These are phyloP conservation scores for Emergomyces africanus DNA, from an alignment of 2,329 filamentous ascomycete genomes.

Conservation along the genomic window DNA sequence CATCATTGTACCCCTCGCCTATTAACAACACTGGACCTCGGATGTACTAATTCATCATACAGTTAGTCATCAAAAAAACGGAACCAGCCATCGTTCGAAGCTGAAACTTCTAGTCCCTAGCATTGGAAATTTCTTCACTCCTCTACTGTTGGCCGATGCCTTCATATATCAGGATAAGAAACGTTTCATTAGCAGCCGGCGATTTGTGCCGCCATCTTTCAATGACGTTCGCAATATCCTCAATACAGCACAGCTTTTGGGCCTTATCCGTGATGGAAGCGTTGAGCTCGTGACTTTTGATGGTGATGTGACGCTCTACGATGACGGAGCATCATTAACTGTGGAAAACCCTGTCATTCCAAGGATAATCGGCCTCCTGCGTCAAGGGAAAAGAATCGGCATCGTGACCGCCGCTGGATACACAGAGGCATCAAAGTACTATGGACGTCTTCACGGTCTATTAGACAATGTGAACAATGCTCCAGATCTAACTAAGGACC, in stretches of 20 bases:
- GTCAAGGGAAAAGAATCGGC: conserved; percentile 67
- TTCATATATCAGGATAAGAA: conserved; percentile 82
- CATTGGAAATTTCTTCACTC: conserved; percentile 88
- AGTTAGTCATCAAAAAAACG: conserved; percentile 59
- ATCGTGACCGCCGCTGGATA: conserved; percentile 97
- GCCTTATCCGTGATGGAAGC: conserved; percentile 59
- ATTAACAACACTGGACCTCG: neutral
- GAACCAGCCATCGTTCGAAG: conserved; percentile 64
- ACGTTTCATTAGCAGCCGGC: conserved; percentile 75
- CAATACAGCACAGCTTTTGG: conserved; percentile 91
- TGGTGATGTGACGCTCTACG: conserved; percentile 92
- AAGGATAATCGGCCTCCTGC: conserved; percentile 56
- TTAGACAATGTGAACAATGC: conserved; percentile 63
- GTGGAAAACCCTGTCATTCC: conserved; percentile 64
- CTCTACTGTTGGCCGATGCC: conserved; percentile 71
- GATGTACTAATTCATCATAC: conserved; percentile 1
- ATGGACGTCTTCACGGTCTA: conserved; percentile 72
- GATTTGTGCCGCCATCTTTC: conserved; percentile 93
- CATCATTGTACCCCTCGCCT: neutral
- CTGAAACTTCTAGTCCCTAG: conserved; percentile 83
- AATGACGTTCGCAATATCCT: conserved; percentile 89
- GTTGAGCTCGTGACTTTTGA: conserved; percentile 90
- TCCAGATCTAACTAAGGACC: conserved; percentile 45
- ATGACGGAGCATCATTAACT: conserved; percentile 70
- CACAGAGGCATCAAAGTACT: conserved; percentile 75